Conservation (phyloP, 176 grass and related monocot genomes). For the Zizania latifolia region DNA sequence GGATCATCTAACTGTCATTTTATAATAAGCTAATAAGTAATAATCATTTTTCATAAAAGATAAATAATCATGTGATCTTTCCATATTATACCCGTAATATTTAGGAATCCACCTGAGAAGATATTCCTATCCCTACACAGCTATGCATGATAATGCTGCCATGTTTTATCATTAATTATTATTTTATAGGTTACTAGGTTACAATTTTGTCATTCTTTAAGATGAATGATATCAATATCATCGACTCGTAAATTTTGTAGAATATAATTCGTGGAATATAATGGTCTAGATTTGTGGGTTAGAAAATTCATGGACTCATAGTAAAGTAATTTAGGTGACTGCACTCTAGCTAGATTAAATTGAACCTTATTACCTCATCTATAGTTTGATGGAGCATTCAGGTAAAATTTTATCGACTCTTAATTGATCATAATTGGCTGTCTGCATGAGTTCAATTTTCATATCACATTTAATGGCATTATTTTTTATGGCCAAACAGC, state of each 20-base stretch:
- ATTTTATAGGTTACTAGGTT: neutral
- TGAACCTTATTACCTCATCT: no score
- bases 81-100: neutral
- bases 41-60: no score
- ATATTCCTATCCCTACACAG: neutral
- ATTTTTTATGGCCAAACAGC: neutral
- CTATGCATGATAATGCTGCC: neutral
- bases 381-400: no score
- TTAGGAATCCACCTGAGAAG: neutral
- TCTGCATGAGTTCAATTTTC: neutral
- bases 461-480: neutral
- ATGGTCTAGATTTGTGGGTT: neutral
- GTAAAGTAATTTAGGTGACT: no score
- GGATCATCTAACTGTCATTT: neutral
- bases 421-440: neutral
- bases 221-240: neutral
- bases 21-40: neutral
- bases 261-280: neutral
- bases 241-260: neutral
- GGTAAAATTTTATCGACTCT: neutral
- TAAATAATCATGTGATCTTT: slow-evolving; percentile 8
- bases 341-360: no score
- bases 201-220: neutral
- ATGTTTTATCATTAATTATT: neutral
- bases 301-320: neutral